phyloP scores from a whole-genome alignment of 2,329 filamentous ascomycete genomes.

The Penicillium palitans region DNA sequence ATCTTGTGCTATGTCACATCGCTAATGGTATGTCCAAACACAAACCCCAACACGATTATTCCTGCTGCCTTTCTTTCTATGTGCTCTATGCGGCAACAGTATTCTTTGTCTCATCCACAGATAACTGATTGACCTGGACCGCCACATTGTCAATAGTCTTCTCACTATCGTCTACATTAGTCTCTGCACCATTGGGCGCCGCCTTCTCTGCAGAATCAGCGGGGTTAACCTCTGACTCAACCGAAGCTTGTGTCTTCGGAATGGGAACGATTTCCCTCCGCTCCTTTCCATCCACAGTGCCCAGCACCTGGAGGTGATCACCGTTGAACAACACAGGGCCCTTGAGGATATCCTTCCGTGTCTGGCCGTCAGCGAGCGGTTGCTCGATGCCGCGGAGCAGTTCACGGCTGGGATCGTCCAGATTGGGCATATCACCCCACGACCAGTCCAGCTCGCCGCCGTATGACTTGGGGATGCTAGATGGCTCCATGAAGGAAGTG shows the following conservation, averaged over 20 bases:
- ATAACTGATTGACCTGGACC: conserved; percentile 3
- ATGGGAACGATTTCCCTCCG: conserved; percentile 32
- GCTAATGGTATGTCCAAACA: background rate
- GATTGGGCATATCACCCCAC: conserved; percentile 71
- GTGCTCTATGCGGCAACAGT: conserved; percentile 6
- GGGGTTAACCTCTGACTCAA: background rate
- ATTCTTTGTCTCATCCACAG: background rate
- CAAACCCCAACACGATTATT: background rate
- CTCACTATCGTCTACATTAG: conserved; percentile 2
- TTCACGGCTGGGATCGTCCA: conserved; percentile 57
- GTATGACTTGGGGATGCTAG: conserved; percentile 85
- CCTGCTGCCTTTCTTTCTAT: conserved; percentile 8
- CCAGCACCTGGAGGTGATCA: conserved; percentile 36
- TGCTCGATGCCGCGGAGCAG: conserved; percentile 35
- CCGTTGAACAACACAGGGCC: conserved; percentile 39
- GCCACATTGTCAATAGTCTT: conserved; percentile 8
- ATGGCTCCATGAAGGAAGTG: conserved; percentile 74
- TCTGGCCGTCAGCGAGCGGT: conserved; percentile 25
- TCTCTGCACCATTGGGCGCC: background rate
- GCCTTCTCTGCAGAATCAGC: background rate
- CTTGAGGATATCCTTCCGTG: conserved; percentile 34
- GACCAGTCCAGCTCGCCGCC: conserved; percentile 81
- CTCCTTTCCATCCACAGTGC: conserved; percentile 37
- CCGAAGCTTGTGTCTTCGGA: conserved; percentile 5
- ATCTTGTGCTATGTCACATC: conserved; percentile 1